Percentiles rank a stretch among this genome's conserved stretches.
Evolutionary conservation across 345 rosid genomes (phyloP).

Genomic region (Hypericum androsaemum): DNA sequence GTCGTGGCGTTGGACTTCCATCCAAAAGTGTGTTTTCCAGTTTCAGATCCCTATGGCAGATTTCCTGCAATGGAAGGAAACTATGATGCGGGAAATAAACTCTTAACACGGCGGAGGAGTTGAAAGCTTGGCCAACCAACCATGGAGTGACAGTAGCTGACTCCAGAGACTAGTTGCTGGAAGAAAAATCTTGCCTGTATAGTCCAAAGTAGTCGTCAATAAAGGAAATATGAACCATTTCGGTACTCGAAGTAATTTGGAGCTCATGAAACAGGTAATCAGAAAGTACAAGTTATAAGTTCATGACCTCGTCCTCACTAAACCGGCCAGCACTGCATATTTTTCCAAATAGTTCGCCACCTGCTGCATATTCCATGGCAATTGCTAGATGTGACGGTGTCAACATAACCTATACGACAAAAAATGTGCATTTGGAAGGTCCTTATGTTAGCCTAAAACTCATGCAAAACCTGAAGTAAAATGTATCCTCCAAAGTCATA

Average conservation of each 20-base stretch:
- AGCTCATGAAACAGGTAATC: no score
- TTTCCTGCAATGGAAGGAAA: background rate
- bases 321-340: slow-evolving; percentile 5
- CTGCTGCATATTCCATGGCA: slow-evolving; percentile 6
- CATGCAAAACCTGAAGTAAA: background rate
- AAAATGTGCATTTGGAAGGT: no score
- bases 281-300: background rate
- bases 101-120: background rate
- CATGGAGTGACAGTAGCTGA: slow-evolving; percentile 7
- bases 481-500: background rate
- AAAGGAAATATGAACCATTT: background rate
- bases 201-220: background rate
- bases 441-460: background rate
- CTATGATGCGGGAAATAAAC: background rate
- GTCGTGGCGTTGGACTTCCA: slow-evolving; percentile 2
- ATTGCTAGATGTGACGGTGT: slow-evolving; percentile 3
- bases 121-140: background rate
- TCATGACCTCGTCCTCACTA: background rate
- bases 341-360: slow-evolving; percentile 2
- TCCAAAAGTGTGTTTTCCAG: slow-evolving; percentile 4
- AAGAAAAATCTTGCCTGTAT: slow-evolving; percentile 5
- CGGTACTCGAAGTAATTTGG: no score
- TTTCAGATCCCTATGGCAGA: slow-evolving; percentile 5
- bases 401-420: background rate
- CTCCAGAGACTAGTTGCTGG: slow-evolving; percentile 5